Evolutionary conservation across 163 green algal species (phyloP), one percentile per base, ranked within the genome.

Genomic region (Scenedesmus sp.): DNA sequence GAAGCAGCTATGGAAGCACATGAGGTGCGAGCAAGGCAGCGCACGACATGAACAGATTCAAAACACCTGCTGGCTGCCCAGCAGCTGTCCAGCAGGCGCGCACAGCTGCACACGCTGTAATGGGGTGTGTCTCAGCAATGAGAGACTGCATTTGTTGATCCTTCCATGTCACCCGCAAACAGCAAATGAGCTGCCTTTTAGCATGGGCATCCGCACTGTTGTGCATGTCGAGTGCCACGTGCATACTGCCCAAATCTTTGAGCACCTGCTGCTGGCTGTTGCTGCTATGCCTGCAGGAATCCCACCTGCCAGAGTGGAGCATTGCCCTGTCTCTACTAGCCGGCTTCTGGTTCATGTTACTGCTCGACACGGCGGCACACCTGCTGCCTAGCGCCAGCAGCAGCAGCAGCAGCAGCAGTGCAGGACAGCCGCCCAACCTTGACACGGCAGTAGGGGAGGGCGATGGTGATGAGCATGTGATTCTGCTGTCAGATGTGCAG

Each of bases 321-420:
- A n/a, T 83, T 40, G 93, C 94, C 9, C 42, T 93, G 13, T 89
- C 93, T 1, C 90, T 97, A 16, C 87, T 97, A 2, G 51, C 72
- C 10, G 96, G 96, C 49, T 97, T 97, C 85, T 73, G 97, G 85
- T 73, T 46, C 26, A 97, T 97, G 96, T 68, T 97, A n/a, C 44
- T 95, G 18, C 90, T 97, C 2, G 95, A 97, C 43, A 89, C 93
- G 9, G 3, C 90, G 40, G 89, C 95, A 86, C 81, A 91, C 81
- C 53, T 44, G 70, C 65, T 72, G 44, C 89, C 83, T 13, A 24
- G 40, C 35, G 49, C 33, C 73, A 56, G 46, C 79, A 85, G 49
- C 65, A 84, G 90, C 89, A 94, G 43, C 72, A 85, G 61, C 78
- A 44, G 65, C 61, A 53, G 65, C 84, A 68, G 65, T 13, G 13